Conservation (phyloP, 257 asterid genomes). For the Solanum sitiens region DNA sequence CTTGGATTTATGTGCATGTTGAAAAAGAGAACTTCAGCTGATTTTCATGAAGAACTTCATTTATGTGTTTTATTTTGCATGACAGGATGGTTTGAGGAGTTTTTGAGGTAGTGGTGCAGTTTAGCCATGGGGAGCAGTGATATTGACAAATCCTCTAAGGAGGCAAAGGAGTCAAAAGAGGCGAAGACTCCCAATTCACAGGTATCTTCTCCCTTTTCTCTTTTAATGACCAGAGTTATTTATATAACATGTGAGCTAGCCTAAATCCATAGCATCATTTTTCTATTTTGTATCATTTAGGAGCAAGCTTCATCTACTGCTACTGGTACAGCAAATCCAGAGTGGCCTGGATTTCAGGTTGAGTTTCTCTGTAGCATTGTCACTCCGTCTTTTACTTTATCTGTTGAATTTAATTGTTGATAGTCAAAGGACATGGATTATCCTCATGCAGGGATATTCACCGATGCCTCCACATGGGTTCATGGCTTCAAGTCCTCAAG, state of each 20-base stretch:
- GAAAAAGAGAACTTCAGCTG: background rate
- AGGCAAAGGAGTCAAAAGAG: slow-evolving; percentile 72
- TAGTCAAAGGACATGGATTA: slow-evolving; percentile 10
- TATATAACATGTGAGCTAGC: background rate
- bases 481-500: slow-evolving; percentile 78
- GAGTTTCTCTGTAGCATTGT: slow-evolving; percentile 1
- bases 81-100: slow-evolving; percentile 34
- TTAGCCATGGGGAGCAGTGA: slow-evolving; percentile 72
- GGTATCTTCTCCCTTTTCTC: slow-evolving; percentile 14
- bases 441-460: slow-evolving; percentile 58
- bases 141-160: slow-evolving; percentile 73
- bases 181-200: slow-evolving; percentile 55
- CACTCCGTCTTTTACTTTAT: slow-evolving; percentile 2
- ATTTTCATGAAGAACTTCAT: background rate
- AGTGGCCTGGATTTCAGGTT: slow-evolving; percentile 97
- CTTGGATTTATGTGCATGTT: background rate
- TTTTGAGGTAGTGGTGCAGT: slow-evolving; percentile 16
- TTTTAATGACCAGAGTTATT: background rate
- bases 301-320: slow-evolving; percentile 58
- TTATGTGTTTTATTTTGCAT: background rate
- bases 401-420: background rate
- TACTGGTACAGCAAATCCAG: slow-evolving; percentile 59
- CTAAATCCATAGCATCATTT: background rate
- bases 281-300: slow-evolving; percentile 17
- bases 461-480: slow-evolving; percentile 87